These are phyloP conservation scores for Cytospora piceae DNA, from an alignment of 2,329 filamentous ascomycete genomes.

Conservation along the genomic window DNA sequence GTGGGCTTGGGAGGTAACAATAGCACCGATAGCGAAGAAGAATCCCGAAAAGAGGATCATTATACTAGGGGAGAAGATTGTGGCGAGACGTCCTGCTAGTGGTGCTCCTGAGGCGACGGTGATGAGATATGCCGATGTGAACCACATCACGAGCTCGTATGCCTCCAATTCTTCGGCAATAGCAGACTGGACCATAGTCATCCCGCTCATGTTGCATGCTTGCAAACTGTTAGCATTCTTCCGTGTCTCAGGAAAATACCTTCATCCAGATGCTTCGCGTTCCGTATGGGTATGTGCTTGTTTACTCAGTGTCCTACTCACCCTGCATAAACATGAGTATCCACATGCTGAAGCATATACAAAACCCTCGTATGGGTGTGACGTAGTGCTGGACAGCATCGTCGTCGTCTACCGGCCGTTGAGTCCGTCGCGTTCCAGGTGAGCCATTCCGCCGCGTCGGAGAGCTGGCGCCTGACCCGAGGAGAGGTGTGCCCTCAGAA, in stretches of 20 bases:
- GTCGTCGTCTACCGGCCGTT: slow-evolving; percentile 10
- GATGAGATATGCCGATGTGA: slow-evolving; percentile 75
- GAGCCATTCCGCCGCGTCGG: slow-evolving; percentile 32
- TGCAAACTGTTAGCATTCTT: not conserved
- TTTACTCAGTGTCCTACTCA: slow-evolving; percentile 35
- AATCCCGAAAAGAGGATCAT: slow-evolving; percentile 67
- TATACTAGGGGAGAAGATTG: slow-evolving; percentile 71
- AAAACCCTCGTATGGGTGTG: slow-evolving; percentile 42
- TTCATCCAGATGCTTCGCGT: not conserved
- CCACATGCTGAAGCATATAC: slow-evolving; percentile 58
- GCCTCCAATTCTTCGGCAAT: slow-evolving; percentile 77
- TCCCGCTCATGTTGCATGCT: slow-evolving; percentile 75
- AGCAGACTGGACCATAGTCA: slow-evolving; percentile 78
- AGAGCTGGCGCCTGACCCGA: slow-evolving; percentile 35
- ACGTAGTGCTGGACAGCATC: slow-evolving; percentile 28
- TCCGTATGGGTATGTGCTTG: not conserved
- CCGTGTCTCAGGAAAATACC: not conserved
- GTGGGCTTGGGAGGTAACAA: slow-evolving; percentile 65
- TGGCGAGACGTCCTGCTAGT: slow-evolving; percentile 70
- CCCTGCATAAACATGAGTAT: slow-evolving; percentile 64
- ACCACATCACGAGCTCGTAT: slow-evolving; percentile 77
- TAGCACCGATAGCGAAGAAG: slow-evolving; percentile 61
- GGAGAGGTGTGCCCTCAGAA: slow-evolving; percentile 37
- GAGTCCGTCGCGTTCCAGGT: slow-evolving; percentile 1
- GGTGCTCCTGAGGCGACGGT: slow-evolving; percentile 67